A percentile compares a stretch with the other conserved stretches of the same genome.
Conservation (phyloP, 345 rosid genomes). For the Psidium friedrichsthalianum region DNA sequence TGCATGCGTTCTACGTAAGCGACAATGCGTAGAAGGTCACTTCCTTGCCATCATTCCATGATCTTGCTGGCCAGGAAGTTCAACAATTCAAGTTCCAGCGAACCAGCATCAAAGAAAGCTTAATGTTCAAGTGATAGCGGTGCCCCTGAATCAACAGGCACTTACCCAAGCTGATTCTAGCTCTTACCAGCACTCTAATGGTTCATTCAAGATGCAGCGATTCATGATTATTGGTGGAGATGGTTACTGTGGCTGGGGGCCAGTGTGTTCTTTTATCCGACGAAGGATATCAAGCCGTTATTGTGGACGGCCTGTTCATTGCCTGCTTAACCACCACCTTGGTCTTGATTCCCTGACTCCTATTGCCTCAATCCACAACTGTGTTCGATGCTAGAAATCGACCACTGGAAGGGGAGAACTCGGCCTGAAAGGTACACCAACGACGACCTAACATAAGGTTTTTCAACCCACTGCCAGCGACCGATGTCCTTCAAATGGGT, state of each 20-base stretch:
- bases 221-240: slow-evolving; percentile 98
- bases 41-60: too few species aligned
- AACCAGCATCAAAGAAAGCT: slow-evolving; percentile 13
- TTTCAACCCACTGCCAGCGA: too few species aligned
- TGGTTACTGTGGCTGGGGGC: slow-evolving; percentile 98
- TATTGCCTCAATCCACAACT: slow-evolving; percentile 67
- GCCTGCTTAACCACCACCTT: slow-evolving; percentile 85
- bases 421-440: too few species aligned
- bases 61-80: too few species aligned
- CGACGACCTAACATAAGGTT: too few species aligned
- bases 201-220: slow-evolving; percentile 38
- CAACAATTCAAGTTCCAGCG: too few species aligned
- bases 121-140: slow-evolving; percentile 31
- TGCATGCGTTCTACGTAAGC: too few species aligned
- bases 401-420: slow-evolving; percentile 33
- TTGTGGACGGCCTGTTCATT: slow-evolving; percentile 72
- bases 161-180: slow-evolving; percentile 33
- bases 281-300: slow-evolving; percentile 70
- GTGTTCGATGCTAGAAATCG: slow-evolving; percentile 73
- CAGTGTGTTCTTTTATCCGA: slow-evolving; percentile 83
- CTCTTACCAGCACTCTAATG: slow-evolving; percentile 15
- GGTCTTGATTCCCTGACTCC: slow-evolving; percentile 89
- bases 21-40: too few species aligned
- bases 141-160: slow-evolving; percentile 35
- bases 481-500: too few species aligned